Base-by-base conservation (phyloP, 1,139 yeast species). In the Waltiozyma sp. region DNA sequence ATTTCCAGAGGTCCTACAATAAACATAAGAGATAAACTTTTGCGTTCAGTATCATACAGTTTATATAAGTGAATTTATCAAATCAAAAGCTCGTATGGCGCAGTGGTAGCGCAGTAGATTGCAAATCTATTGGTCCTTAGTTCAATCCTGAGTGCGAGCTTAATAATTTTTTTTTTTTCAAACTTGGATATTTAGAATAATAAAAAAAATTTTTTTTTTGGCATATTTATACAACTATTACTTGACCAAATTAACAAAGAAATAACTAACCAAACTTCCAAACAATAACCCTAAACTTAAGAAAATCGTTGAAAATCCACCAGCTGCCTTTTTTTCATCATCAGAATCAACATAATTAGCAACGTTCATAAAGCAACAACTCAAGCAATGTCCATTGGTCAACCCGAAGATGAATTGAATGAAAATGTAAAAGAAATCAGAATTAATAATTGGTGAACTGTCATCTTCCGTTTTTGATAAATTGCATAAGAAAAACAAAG, bases 51-150 rank as follows among this genome's bases (percentile, higher is more conserved):
- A n/a, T n/a, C n/a, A n/a, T n/a, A n/a, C n/a, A n/a, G n/a, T n/a
- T n/a, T n/a, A n/a, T n/a, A n/a, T n/a, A n/a, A n/a, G n/a, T n/a
- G n/a, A n/a, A n/a, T n/a, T n/a, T n/a, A n/a, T n/a, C n/a, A n/a
- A n/a, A n/a, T n/a, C n/a, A 14, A 14, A 26, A 26, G 80, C 78
- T 73, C 73, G 77, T 70, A 67, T 77, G 82, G 83, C 83, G 81
- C 82, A 77, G 83, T 73, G 83, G 84, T 77, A 77, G 82, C 82
- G 84, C 82, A 76, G 81, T 80, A 77, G 83, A 77, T 77, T 77
- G 84, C 84, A 77, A 77, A 77, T 77, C 84, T 77, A 80, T 75
- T 75, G 82, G 84, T 77, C 83, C 80, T 73, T 72, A 75, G 84
- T 77, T 77, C 84, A 73, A 77, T 58, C 72, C 84, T 75, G 83